Conservation (phyloP, 305 asterid genomes). For the Fraxinus angustifolia region DNA sequence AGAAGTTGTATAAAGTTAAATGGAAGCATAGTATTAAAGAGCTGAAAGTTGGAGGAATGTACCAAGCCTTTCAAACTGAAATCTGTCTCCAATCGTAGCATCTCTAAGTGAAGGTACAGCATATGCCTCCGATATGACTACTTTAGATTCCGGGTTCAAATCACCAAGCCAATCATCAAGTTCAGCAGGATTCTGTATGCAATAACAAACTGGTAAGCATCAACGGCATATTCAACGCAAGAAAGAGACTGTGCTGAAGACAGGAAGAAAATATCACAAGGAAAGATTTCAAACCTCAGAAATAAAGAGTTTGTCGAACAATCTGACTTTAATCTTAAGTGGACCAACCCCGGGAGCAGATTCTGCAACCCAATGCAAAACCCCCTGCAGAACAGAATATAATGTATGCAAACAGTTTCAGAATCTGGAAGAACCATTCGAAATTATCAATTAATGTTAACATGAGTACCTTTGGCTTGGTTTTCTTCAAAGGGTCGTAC, state of each 20-base stretch:
- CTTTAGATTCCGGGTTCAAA: conserved; percentile 71
- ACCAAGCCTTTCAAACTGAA: conserved; percentile 96
- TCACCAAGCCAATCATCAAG: conserved; percentile 86
- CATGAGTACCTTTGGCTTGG: conserved; percentile 71
- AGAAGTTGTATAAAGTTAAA: neutral
- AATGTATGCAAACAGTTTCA: neutral
- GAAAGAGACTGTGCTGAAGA: neutral
- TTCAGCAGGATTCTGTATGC: conserved; percentile 71
- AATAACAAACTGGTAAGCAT: conserved; percentile 22
- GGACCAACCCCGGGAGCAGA: conserved; percentile 71
- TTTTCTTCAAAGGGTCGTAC: conserved; percentile 68
- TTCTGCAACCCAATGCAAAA: conserved; percentile 92
- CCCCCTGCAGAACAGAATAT: conserved; percentile 56
- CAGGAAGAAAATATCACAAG: neutral
- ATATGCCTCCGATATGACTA: conserved; percentile 58
- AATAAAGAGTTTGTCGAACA: conserved; percentile 71
- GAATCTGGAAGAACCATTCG: neutral
- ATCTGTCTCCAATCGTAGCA: conserved; percentile 65
- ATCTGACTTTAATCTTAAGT: conserved; percentile 77
- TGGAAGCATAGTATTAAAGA: neutral
- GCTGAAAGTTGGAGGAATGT: conserved; percentile 19
- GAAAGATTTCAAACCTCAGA: conserved; percentile 63
- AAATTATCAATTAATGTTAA: conserved; percentile 1
- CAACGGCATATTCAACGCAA: neutral
- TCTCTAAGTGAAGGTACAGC: conserved; percentile 58